phyloP scores from a whole-genome alignment of 768 basidiomycete genomes.

The Rossbeevera mucosa region DNA sequence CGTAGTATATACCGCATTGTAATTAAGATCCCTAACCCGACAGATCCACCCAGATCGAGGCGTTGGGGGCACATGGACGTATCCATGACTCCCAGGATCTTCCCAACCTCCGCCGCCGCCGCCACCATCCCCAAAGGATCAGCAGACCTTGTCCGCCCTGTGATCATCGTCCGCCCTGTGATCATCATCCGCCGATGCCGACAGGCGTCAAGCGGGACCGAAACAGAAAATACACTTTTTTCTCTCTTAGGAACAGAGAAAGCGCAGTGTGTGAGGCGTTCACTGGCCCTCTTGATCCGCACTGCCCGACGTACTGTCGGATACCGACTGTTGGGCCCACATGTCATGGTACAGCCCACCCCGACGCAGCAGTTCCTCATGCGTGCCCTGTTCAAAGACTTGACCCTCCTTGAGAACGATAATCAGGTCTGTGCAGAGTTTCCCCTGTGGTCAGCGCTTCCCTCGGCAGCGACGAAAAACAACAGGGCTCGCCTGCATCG shows the following conservation, averaged over 20 bases:
- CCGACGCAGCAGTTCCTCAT: slow-evolving; percentile 72
- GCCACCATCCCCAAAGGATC: neutral
- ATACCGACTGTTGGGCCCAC: slow-evolving; percentile 73
- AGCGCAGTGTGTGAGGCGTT: neutral
- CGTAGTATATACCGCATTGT: neutral
- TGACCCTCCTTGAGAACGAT: slow-evolving; percentile 89
- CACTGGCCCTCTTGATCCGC: slow-evolving; percentile 3
- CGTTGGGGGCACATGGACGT: too few species aligned
- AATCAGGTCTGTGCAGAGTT: slow-evolving; percentile 66
- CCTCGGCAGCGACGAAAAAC: neutral
- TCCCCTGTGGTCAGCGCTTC: neutral
- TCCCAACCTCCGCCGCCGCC: neutral
- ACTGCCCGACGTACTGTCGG: slow-evolving; percentile 24
- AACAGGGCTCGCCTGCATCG: slow-evolving; percentile 63
- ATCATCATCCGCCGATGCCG: neutral
- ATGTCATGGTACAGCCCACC: slow-evolving; percentile 74
- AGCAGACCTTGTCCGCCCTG: neutral
- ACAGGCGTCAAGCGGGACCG: neutral
- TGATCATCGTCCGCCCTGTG: neutral
- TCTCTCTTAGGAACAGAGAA: neutral
- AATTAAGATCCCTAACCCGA: neutral
- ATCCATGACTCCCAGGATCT: neutral
- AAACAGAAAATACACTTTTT: neutral
- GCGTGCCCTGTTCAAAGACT: slow-evolving; percentile 91
- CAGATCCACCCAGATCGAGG: neutral